A percentile compares a stretch with the other conserved stretches of the same genome.
These are phyloP conservation scores for Saprolegnia diclina DNA, from an alignment of 352 stramenopile genomes.

Conservation along the genomic window DNA sequence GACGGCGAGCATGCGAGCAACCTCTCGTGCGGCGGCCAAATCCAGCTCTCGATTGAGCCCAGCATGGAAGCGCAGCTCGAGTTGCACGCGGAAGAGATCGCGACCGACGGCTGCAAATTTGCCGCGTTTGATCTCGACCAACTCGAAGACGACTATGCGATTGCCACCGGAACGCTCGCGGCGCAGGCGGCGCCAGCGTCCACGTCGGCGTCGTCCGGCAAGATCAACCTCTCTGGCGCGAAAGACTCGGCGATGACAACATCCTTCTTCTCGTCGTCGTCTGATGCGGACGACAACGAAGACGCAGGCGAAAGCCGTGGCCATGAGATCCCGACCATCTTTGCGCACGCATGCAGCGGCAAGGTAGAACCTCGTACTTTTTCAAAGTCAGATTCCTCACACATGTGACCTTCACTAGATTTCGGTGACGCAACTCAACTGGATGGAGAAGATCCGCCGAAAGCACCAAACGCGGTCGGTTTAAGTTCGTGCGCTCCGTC, in stretches of 20 bases:
- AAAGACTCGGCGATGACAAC: constrained; percentile 65
- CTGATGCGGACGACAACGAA: constrained; percentile 18
- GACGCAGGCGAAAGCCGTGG: background rate
- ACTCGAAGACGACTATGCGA: constrained; percentile 64
- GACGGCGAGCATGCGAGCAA: constrained; percentile 36
- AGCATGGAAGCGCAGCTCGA: constrained; percentile 52
- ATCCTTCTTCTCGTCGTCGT: constrained; percentile 59
- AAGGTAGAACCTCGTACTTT: constrained; percentile 35
- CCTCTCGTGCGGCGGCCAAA: constrained; percentile 61
- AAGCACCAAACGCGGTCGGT: constrained; percentile 47
- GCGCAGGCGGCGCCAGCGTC: constrained; percentile 33
- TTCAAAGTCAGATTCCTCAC: background rate
- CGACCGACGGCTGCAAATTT: constrained; percentile 44
- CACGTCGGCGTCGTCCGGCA: constrained; percentile 34
- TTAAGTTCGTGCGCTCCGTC: background rate
- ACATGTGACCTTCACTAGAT: constrained; percentile 23
- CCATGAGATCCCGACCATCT: constrained; percentile 31
- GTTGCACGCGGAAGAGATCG: constrained; percentile 51
- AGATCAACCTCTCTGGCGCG: constrained; percentile 67
- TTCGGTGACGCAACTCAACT: constrained; percentile 51
- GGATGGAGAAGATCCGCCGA: constrained; percentile 77
- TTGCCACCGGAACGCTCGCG: constrained; percentile 45
- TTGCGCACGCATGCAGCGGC: constrained; percentile 45
- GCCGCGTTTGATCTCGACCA: constrained; percentile 49
- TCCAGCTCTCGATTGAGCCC: constrained; percentile 58